A percentile compares a stretch with the other conserved stretches of the same genome.
Conservation (phyloP, 495 filamentous ascomycete species). For the Aspergillus kassunensis region DNA sequence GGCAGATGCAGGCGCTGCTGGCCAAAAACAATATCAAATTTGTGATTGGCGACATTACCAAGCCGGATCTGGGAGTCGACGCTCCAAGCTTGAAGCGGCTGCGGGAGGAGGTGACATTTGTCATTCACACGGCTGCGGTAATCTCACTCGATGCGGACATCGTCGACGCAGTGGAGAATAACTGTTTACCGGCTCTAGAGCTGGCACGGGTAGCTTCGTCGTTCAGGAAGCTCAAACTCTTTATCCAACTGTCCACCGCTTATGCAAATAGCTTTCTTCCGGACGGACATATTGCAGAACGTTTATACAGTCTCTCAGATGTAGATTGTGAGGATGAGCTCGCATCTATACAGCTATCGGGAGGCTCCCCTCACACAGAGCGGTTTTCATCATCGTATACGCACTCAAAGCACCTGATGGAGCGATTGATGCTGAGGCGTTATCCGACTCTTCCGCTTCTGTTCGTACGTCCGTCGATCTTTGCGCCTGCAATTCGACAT, state of each 20-base stretch:
- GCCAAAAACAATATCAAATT: constrained; percentile 28
- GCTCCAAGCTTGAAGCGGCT: constrained; percentile 16
- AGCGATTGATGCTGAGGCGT: constrained; percentile 28
- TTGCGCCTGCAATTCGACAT: constrained; percentile 34
- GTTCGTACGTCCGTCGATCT: constrained; percentile 39
- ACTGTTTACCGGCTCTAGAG: constrained; percentile 35
- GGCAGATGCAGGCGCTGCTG: constrained; percentile 28
- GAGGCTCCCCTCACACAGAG: constrained; percentile 17
- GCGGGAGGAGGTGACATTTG: constrained; percentile 29
- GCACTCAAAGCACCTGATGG: constrained; percentile 39
- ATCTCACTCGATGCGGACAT: constrained; percentile 31
- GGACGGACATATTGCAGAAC: constrained; percentile 31
- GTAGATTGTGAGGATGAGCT: constrained; percentile 34
- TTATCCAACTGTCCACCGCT: constrained; percentile 35
- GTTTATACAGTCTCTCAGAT: constrained; percentile 23
- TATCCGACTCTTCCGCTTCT: constrained; percentile 32
- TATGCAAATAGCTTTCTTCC: constrained; percentile 37
- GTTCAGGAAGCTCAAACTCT: constrained; percentile 31
- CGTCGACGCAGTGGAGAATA: constrained; percentile 32
- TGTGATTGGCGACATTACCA: constrained; percentile 30
- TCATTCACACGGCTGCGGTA: constrained; percentile 37
- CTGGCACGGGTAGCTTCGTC: constrained; percentile 27
- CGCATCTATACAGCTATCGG: constrained; percentile 21
- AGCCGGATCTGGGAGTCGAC: constrained; percentile 27
- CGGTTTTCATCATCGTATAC: constrained; percentile 36